A percentile compares a stretch with the other conserved stretches of the same genome.
Evolutionary conservation across 805 yeast genomes (phyloP).

Genomic region (Suhomyces prunicola): DNA sequence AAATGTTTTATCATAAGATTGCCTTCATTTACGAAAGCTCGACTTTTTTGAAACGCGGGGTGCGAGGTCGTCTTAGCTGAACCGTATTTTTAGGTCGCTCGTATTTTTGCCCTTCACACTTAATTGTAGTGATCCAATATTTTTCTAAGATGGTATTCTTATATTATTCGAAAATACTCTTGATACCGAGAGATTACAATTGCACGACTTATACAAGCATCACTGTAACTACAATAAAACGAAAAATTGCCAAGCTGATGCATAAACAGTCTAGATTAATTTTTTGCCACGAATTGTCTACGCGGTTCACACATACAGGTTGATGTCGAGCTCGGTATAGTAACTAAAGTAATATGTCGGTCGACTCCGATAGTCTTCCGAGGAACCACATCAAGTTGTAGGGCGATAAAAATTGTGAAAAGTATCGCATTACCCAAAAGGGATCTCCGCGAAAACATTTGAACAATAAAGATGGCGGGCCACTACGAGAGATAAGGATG

Average conservation of each 20-base stretch:
- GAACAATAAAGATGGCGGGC: background rate
- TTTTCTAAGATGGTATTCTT: background rate
- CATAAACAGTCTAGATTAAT: background rate
- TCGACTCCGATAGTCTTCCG: too few species aligned
- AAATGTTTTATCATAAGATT: background rate
- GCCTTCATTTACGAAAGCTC: background rate
- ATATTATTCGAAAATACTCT: background rate
- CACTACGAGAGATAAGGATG: background rate
- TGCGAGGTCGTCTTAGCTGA: background rate
- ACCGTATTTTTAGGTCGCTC: background rate
- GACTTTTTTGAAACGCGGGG: background rate
- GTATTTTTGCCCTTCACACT: too few species aligned
- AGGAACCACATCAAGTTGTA: background rate
- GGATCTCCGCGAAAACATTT: too few species aligned
- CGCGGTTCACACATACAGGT: background rate
- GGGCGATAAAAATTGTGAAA: background rate
- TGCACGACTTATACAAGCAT: background rate
- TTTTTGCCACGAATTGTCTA: too few species aligned
- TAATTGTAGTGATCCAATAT: background rate
- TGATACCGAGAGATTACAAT: background rate
- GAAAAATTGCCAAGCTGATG: too few species aligned
- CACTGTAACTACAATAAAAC: too few species aligned
- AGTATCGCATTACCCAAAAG: too few species aligned
- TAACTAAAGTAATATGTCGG: too few species aligned
- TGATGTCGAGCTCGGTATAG: background rate